phyloP scores from a whole-genome alignment of 345 rosid species.

The Aquilaria malaccensis region DNA sequence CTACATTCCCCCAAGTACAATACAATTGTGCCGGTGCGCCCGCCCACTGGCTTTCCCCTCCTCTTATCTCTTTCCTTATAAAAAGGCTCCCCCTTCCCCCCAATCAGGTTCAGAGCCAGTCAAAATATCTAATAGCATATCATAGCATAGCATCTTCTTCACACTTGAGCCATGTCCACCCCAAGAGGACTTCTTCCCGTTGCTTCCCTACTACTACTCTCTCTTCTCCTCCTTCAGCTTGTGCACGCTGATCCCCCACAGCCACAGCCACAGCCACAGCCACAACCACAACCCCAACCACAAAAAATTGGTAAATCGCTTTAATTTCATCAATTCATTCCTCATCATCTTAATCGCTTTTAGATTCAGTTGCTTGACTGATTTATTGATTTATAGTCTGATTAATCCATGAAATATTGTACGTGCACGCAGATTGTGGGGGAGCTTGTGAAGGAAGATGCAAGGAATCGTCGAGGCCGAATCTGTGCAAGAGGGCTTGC shows the following conservation, averaged over 20 bases:
- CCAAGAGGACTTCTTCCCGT: slow-evolving; percentile 19
- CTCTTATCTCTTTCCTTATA: too few species aligned
- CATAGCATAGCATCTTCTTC: too few species aligned
- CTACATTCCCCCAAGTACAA: too few species aligned
- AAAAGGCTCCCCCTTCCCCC: too few species aligned
- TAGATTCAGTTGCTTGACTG: too few species aligned
- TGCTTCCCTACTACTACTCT: slow-evolving; percentile 34
- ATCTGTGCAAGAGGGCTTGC: slow-evolving; percentile 62
- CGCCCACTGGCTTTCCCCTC: too few species aligned
- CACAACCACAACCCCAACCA: too few species aligned
- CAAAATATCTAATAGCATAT: too few species aligned
- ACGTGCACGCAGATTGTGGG: slow-evolving; percentile 38
- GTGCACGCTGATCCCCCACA: slow-evolving; percentile 22
- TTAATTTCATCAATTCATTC: neutral
- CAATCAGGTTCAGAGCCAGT: too few species aligned
- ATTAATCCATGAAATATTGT: neutral
- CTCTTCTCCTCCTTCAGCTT: slow-evolving; percentile 35
- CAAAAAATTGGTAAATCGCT: slow-evolving; percentile 7
- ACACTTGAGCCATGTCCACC: slow-evolving; percentile 23
- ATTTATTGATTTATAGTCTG: slow-evolving; percentile 5
- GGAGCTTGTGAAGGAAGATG: slow-evolving; percentile 59
- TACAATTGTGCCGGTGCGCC: too few species aligned
- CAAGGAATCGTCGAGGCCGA: slow-evolving; percentile 47
- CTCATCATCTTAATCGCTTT: neutral
- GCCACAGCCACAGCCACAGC: too few species aligned